Conservation (phyloP, 352 stramenopile species). For the Globisporangium cederbergense region DNA sequence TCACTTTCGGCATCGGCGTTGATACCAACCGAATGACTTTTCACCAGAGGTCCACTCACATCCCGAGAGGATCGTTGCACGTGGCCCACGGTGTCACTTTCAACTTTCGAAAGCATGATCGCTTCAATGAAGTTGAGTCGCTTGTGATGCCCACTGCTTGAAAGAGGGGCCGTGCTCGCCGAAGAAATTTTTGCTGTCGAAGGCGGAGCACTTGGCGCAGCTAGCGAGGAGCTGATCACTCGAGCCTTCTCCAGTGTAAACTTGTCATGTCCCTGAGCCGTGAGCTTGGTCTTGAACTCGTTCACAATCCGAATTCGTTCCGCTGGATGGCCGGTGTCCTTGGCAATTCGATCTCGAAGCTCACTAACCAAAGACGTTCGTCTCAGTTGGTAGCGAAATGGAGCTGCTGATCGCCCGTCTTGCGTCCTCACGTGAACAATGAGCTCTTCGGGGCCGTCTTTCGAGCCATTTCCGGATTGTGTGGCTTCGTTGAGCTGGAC, state of each 20-base stretch:
- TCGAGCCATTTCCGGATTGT: neutral
- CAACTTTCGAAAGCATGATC: slow-evolving; percentile 56
- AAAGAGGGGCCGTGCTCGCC: slow-evolving; percentile 25
- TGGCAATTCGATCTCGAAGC: slow-evolving; percentile 58
- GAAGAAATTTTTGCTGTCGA: slow-evolving; percentile 22
- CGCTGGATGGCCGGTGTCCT: slow-evolving; percentile 58
- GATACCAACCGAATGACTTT: slow-evolving; percentile 24
- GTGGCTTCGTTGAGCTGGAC: slow-evolving; percentile 23
- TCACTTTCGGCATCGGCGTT: slow-evolving; percentile 51
- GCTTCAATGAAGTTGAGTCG: slow-evolving; percentile 45
- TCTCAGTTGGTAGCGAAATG: slow-evolving; percentile 56
- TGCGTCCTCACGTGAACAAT: slow-evolving; percentile 69
- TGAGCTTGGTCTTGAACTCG: slow-evolving; percentile 67
- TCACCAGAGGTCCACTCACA: slow-evolving; percentile 12
- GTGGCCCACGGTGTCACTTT: slow-evolving; percentile 60
- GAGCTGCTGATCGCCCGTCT: slow-evolving; percentile 52
- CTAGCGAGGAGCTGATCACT: slow-evolving; percentile 31
- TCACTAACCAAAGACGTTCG: slow-evolving; percentile 58
- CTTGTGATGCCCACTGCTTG: slow-evolving; percentile 24
- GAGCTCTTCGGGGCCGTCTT: slow-evolving; percentile 49
- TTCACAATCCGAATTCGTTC: slow-evolving; percentile 69
- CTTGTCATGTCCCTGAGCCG: slow-evolving; percentile 58
- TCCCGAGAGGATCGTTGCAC: slow-evolving; percentile 38
- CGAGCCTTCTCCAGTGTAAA: slow-evolving; percentile 68
- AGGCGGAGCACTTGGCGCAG: slow-evolving; percentile 7